Percentiles rank a stretch among this genome's conserved stretches.
Evolutionary conservation across 2,329 filamentous ascomycete species (phyloP).

Genomic region (Penicillium sp.): DNA sequence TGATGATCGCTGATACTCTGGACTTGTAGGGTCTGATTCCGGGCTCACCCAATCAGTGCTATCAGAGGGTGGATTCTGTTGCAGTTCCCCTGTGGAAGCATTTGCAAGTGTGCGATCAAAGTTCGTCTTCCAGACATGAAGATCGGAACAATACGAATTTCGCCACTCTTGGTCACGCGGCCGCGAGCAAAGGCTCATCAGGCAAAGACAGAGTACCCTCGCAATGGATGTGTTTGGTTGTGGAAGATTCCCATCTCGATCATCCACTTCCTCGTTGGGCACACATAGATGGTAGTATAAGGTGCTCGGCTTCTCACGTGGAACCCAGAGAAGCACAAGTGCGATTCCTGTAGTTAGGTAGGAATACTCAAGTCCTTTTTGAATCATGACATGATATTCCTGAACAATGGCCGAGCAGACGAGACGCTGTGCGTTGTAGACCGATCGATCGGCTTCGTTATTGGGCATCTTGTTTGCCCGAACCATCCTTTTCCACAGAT

Average conservation of each 20-base stretch:
- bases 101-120: neutral
- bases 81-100: slow-evolving; percentile 1
- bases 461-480: neutral
- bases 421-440: neutral
- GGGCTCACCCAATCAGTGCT: neutral
- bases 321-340: neutral
- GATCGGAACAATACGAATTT: slow-evolving; percentile 3
- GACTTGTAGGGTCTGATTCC: neutral
- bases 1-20: neutral
- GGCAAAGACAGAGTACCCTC: slow-evolving; percentile 1
- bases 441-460: neutral
- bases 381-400: neutral
- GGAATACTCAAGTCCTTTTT: neutral
- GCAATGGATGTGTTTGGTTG: neutral
- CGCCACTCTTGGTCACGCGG: slow-evolving; percentile 2
- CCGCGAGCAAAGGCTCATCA: slow-evolving; percentile 2
- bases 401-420: neutral
- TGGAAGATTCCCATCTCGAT: neutral
- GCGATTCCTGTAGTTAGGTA: neutral
- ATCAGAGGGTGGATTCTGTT: slow-evolving; percentile 1
- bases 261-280: neutral
- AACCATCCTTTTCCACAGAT: neutral
- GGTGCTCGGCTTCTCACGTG: neutral
- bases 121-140: slow-evolving; percentile 1
- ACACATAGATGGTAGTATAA: neutral